These are phyloP conservation scores for Oryza rufipogon DNA, from an alignment of 176 grass and related monocot species.

Conservation along the genomic window DNA sequence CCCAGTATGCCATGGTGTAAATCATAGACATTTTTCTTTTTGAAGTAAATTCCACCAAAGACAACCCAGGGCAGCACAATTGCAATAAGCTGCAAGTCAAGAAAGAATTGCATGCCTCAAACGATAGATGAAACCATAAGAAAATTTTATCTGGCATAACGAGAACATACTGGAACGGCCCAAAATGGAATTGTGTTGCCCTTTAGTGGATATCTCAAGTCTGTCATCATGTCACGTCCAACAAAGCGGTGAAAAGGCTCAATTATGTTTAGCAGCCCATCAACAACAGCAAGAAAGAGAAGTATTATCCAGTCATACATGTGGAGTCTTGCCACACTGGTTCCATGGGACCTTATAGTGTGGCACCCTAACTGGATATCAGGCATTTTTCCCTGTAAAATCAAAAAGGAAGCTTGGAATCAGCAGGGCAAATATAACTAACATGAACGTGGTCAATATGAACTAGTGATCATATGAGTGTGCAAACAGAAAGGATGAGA, in stretches of 20 bases:
- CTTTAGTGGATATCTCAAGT: constrained; percentile 66
- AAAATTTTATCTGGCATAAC: constrained; percentile 1
- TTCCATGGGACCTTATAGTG: constrained; percentile 67
- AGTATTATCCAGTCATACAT: constrained; percentile 81
- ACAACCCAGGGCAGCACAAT: constrained; percentile 49
- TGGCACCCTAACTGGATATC: constrained; percentile 61
- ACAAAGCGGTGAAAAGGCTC: constrained; percentile 81
- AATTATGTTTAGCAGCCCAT: constrained; percentile 68
- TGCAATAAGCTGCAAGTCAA: constrained; percentile 56
- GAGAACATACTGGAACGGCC: constrained; percentile 65
- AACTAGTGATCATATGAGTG: not conserved
- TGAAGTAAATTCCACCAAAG: constrained; percentile 62
- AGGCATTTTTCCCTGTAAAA: constrained; percentile 47
- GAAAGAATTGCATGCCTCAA: constrained; percentile 1
- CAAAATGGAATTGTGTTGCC: constrained; percentile 75
- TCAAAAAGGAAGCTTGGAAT: not conserved
- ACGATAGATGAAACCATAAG: constrained; percentile 12
- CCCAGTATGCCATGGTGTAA: constrained; percentile 75
- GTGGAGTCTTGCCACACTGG: constrained; percentile 60
- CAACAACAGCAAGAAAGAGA: constrained; percentile 45
- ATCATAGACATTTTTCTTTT: constrained; percentile 80
- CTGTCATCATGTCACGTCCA: constrained; percentile 71
- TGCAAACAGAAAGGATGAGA: not conserved
- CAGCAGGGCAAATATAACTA: not conserved
- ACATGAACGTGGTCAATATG: not conserved